Evolutionary conservation across 169 alveolate species (phyloP), one percentile per base, ranked within the genome.

Genomic region (Babesia ovata): DNA sequence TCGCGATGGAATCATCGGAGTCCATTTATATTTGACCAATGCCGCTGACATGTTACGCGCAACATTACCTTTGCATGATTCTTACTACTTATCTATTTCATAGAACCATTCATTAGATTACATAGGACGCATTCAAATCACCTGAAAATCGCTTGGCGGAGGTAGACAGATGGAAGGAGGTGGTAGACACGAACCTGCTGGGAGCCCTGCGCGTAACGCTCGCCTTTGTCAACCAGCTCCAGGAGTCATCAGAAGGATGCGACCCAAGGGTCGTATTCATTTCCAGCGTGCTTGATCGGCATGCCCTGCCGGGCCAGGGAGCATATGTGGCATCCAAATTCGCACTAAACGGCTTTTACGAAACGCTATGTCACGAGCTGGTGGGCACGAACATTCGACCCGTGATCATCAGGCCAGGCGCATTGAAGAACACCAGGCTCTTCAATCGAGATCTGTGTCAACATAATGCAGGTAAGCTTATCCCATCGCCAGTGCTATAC

Each of bases 271-370:
- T 83, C 14, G 28, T 83, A 0, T 83, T 74, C 70, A 50, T 83
- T 22, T 74, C 90, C 19, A 83, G 90, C 48, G 90, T 83, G 17
- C 57, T 83, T 22, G 90, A 74, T 45, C 45, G 65, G 21, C 45
- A 53, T 22, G 70, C 83, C 28, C 59, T 83, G 29, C 90, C 90
- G 4, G 90, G 90, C 14, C 90, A 83, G 36, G 56, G 79, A 12
- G 63, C 83, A 12, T 83, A 83, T 44, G 69, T 73, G 4, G 53
- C 90, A 0, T 83, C 90, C 39, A 83, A 83, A 49, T 75, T 33
- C 58, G 90, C 86, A 11, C 14, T 75, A 14, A 46, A 48, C 10
- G 86, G 83, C 0, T 56, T 83, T 46, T 70, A 83, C 42, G 86
- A 83, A 59, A 45, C 83, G 11, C 67, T 83, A 0, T 58, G 78